These are phyloP conservation scores for Chenopodium suecicum DNA, from an alignment of 148 eudicot genomes.

Conservation along the genomic window DNA sequence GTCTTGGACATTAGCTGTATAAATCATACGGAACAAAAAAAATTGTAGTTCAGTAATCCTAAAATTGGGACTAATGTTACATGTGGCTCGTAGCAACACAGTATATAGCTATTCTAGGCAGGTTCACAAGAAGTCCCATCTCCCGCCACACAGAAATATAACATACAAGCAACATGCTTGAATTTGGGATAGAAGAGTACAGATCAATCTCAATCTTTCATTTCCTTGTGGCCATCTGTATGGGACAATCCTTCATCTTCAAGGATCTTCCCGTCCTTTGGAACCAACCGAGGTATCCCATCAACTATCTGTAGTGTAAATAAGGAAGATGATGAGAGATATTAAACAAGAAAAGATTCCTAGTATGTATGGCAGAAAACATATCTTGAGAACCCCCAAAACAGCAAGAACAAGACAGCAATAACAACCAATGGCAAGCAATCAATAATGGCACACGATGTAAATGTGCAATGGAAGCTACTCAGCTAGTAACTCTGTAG, in stretches of 20 bases:
- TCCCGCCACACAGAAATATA: neutral
- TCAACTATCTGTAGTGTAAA: conserved; percentile 51
- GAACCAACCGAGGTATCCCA: conserved; percentile 87
- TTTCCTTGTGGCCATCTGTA: conserved; percentile 12
- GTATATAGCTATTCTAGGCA: neutral
- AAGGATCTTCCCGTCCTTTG: conserved; percentile 77
- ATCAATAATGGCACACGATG: neutral
- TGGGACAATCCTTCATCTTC: conserved; percentile 37
- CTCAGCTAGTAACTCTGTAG: neutral
- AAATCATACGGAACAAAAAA: neutral
- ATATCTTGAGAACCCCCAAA: neutral
- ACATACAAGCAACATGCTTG: neutral
- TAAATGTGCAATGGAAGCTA: neutral
- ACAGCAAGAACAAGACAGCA: neutral
- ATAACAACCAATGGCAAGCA: neutral
- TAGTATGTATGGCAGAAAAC: neutral
- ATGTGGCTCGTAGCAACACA: neutral
- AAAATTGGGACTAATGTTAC: neutral
- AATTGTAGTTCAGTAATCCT: neutral
- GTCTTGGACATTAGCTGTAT: neutral
- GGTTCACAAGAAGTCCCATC: neutral
- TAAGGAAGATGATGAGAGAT: neutral
- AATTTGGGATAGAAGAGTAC: neutral
- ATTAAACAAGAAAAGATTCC: neutral
- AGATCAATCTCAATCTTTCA: neutral